Evolutionary conservation across 805 yeast genomes (phyloP).

Genomic region (Candida ficus): DNA sequence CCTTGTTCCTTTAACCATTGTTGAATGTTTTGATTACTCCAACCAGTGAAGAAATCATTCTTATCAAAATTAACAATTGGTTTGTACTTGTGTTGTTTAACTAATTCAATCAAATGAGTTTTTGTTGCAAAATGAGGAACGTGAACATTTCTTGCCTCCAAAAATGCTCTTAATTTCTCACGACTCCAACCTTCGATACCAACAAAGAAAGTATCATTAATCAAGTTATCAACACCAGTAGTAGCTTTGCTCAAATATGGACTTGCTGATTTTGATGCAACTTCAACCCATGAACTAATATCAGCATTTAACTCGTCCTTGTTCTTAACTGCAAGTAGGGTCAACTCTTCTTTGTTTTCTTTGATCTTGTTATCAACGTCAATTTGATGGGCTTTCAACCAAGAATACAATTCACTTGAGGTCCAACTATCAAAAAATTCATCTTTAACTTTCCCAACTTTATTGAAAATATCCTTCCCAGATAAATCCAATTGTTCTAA

Average conservation of each 20-base stretch:
- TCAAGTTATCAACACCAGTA: slow-evolving; percentile 28
- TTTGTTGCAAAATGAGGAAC: slow-evolving; percentile 36
- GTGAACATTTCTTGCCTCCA: slow-evolving; percentile 36
- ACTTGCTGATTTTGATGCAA: slow-evolving; percentile 26
- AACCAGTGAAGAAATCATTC: slow-evolving; percentile 31
- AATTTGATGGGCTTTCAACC: slow-evolving; percentile 45
- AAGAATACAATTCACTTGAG: slow-evolving; percentile 46
- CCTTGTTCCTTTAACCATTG: slow-evolving; percentile 35
- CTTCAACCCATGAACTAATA: slow-evolving; percentile 31
- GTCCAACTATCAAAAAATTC: slow-evolving; percentile 48
- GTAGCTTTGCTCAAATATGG: slow-evolving; percentile 33
- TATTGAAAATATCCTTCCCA: slow-evolving; percentile 32
- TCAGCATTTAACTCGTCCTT: slow-evolving; percentile 33
- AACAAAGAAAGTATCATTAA: slow-evolving; percentile 41
- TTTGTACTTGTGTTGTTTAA: slow-evolving; percentile 31
- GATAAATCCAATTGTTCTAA: slow-evolving; percentile 36
- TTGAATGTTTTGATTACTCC: slow-evolving; percentile 34
- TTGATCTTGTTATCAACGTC: slow-evolving; percentile 31
- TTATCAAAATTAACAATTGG: slow-evolving; percentile 29
- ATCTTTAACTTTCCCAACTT: slow-evolving; percentile 35
- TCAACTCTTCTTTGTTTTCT: slow-evolving; percentile 31
- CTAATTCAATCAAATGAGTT: slow-evolving; percentile 34
- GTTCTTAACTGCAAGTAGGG: slow-evolving; percentile 30
- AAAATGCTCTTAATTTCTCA: slow-evolving; percentile 36
- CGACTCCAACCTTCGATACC: slow-evolving; percentile 45